A percentile compares a stretch with the other conserved stretches of the same genome.
These are phyloP conservation scores for Kuraishia borneana DNA, from an alignment of 805 yeast species.

Conservation along the genomic window DNA sequence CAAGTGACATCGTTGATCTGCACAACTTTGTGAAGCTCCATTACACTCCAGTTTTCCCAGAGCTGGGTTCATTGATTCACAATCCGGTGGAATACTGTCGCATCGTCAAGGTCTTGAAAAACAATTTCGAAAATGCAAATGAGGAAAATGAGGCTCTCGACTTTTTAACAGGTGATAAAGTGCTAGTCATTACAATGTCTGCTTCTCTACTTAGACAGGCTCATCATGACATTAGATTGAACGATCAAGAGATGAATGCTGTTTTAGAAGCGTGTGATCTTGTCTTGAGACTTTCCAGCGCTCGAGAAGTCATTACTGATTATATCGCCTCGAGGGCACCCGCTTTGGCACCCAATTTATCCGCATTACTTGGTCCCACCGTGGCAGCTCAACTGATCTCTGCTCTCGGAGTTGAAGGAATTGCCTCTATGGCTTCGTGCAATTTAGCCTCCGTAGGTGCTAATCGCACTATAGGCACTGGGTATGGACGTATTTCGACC, in stretches of 20 bases:
- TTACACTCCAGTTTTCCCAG: constrained; percentile 59
- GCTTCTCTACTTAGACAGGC: constrained; percentile 25
- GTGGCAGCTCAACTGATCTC: constrained; percentile 67
- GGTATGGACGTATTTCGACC: constrained; percentile 31
- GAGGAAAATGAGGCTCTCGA: constrained; percentile 21
- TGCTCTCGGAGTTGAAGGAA: constrained; percentile 55
- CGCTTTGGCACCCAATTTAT: constrained; percentile 68
- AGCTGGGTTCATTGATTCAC: constrained; percentile 50
- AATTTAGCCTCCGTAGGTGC: constrained; percentile 74
- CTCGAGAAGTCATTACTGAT: constrained; percentile 30
- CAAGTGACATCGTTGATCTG: constrained; percentile 38
- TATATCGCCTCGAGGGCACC: constrained; percentile 49
- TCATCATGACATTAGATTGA: constrained; percentile 8
- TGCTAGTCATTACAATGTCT: constrained; percentile 66
- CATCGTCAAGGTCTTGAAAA: constrained; percentile 39
- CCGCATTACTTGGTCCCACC: constrained; percentile 59
- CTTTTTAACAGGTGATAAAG: constrained; percentile 50
- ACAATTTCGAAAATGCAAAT: constrained; percentile 11
- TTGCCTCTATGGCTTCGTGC: constrained; percentile 70
- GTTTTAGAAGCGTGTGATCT: constrained; percentile 35
- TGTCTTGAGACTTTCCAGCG: constrained; percentile 30
- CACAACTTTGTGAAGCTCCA: constrained; percentile 36
- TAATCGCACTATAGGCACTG: constrained; percentile 25
- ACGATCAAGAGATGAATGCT: constrained; percentile 19
- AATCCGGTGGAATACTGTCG: constrained; percentile 53